phyloP scores from a whole-genome alignment of 75 land plant genomes.

The Cunninghamia lanceolata region DNA sequence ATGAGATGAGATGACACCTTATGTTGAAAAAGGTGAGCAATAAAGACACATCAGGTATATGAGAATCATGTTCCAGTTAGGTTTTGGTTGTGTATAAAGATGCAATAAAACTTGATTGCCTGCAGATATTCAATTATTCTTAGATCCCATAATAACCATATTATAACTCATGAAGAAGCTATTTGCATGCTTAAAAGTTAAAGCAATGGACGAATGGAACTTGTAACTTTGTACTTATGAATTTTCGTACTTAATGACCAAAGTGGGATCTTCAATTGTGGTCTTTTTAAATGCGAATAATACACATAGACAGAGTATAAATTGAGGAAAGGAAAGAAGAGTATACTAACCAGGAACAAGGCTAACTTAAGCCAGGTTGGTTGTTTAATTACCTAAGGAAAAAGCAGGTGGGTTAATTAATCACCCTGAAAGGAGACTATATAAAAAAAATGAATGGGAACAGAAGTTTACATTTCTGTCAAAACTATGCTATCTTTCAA shows the following conservation, averaged over 20 bases:
- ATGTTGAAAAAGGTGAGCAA: background rate
- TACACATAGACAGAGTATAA: background rate
- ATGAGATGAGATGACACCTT: background rate
- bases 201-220: background rate
- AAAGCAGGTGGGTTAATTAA: background rate
- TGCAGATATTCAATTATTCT: background rate
- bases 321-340: background rate
- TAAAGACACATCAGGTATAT: background rate
- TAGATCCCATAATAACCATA: background rate
- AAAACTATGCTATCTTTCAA: background rate
- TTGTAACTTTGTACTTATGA: background rate
- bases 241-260: background rate
- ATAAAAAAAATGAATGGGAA: background rate
- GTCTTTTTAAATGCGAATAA: background rate
- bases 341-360: background rate
- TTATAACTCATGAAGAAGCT: background rate
- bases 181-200: background rate
- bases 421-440: background rate
- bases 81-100: background rate
- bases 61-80: background rate
- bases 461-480: background rate
- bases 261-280: background rate
- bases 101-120: background rate
- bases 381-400: background rate
- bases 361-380: background rate